A percentile compares a stretch with the other conserved stretches of the same genome.
These are phyloP conservation scores for Nematocida major DNA, from an alignment of 371 early-diverging fungal species.

Conservation along the genomic window DNA sequence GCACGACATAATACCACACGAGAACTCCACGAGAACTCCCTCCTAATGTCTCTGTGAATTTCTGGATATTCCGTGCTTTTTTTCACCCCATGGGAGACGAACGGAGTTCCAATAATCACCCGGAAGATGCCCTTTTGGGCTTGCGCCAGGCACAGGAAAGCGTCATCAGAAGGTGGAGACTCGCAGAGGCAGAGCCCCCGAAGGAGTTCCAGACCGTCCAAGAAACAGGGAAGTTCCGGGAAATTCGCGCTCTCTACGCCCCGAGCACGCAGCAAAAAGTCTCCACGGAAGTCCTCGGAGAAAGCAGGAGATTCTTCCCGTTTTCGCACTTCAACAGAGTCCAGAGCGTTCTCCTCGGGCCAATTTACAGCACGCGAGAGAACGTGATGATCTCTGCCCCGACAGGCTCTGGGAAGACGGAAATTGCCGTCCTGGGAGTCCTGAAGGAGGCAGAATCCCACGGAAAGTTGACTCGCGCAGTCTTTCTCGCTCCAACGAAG, in stretches of 20 bases:
- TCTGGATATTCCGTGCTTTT: too few relatives aligned
- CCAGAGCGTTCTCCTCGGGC: constrained; percentile 19
- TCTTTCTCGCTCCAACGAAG: constrained; percentile 48
- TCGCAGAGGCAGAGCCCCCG: neutral
- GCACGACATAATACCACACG: too few relatives aligned
- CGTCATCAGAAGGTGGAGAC: neutral
- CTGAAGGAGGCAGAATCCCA: neutral
- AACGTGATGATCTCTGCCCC: constrained; percentile 53
- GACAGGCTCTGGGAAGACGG: constrained; percentile 54
- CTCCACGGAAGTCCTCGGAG: neutral
- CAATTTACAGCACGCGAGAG: constrained; percentile 17
- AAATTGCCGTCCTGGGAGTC: constrained; percentile 36
- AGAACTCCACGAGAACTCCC: too few relatives aligned
- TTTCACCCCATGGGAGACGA: too few relatives aligned
- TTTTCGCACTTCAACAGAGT: constrained; percentile 24
- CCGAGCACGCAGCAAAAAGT: neutral
- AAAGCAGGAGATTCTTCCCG: neutral
- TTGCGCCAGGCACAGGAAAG: too few relatives aligned
- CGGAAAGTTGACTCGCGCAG: neutral
- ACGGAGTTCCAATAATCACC: too few relatives aligned
- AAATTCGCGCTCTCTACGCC: neutral
- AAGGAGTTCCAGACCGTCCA: neutral
- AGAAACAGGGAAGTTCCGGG: neutral
- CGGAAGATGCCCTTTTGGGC: too few relatives aligned
- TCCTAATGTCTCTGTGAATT: too few relatives aligned